A percentile compares a stretch with the other conserved stretches of the same genome.
These are phyloP conservation scores for Fusarium sp. DNA, from an alignment of 2,329 filamentous ascomycete species.

Conservation along the genomic window DNA sequence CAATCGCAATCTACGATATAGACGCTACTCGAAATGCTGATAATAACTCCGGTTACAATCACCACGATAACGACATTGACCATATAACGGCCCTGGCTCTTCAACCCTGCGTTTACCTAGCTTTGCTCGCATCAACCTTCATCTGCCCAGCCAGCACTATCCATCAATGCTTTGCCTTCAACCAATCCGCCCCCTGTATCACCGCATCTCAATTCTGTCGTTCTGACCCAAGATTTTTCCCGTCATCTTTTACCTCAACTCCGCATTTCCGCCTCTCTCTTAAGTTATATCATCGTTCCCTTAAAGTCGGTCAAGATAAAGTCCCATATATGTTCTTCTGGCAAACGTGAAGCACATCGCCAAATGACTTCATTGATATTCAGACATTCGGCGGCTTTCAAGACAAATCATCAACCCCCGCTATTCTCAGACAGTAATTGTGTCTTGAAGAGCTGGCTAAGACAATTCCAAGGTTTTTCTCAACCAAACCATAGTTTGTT, in stretches of 20 bases:
- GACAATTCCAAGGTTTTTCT: conserved; percentile 14
- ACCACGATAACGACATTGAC: conserved; percentile 30
- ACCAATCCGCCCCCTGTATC: conserved; percentile 33
- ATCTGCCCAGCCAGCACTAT: conserved; percentile 15
- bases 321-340: background rate
- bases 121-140: conserved; percentile 37
- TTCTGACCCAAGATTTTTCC: conserved; percentile 25
- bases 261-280: conserved; percentile 11
- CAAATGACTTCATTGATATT: conserved; percentile 2
- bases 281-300: conserved; percentile 11
- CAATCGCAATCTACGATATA: conserved; percentile 15
- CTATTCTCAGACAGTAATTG: conserved; percentile 16
- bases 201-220: conserved; percentile 22
- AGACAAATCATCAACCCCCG: conserved; percentile 23
- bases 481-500: background rate
- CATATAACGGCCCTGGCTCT: conserved; percentile 33
- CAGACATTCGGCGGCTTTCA: background rate
- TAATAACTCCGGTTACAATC: conserved; percentile 21
- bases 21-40: conserved; percentile 12
- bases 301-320: conserved; percentile 7
- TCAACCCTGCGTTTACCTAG: conserved; percentile 20
- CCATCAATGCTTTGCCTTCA: conserved; percentile 13
- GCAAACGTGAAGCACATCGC: background rate
- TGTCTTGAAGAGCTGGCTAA: conserved; percentile 12
- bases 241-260: conserved; percentile 22